Evolutionary conservation across 1,284 basidiomycete genomes (phyloP).

Genomic region (Sporisorium iseilematis-ciliati): DNA sequence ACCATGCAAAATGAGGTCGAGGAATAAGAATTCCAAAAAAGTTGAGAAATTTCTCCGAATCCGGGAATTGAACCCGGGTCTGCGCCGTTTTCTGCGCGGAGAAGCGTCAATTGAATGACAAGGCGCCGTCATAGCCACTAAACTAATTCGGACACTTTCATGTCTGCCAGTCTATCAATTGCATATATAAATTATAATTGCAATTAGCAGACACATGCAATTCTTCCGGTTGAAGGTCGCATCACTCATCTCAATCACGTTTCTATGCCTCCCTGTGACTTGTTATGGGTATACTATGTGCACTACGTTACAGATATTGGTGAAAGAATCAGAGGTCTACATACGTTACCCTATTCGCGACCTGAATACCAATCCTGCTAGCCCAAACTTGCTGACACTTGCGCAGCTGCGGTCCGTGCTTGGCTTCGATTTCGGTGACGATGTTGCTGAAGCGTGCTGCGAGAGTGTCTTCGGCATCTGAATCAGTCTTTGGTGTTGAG

Average conservation of each 20-base stretch:
- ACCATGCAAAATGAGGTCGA: not conserved
- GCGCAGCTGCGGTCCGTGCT: slow-evolving; percentile 21
- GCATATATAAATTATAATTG: slow-evolving; percentile 4
- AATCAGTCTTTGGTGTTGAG: not conserved
- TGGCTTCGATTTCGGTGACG: slow-evolving; percentile 14
- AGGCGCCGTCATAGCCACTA: slow-evolving; percentile 63
- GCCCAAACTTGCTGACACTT: slow-evolving; percentile 22
- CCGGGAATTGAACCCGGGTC: slow-evolving; percentile 63
- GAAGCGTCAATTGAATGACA: slow-evolving; percentile 53
- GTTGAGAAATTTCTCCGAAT: slow-evolving; percentile 35
- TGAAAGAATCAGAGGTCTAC: slow-evolving; percentile 15
- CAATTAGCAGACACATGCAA: too few species aligned
- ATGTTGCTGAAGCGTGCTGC: slow-evolving; percentile 9
- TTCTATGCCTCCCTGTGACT: not conserved
- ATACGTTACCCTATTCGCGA: slow-evolving; percentile 32
- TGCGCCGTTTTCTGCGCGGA: slow-evolving; percentile 49
- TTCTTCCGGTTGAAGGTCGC: not conserved
- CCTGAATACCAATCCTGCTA: slow-evolving; percentile 34
- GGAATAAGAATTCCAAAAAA: slow-evolving; percentile 11
- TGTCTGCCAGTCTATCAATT: not conserved
- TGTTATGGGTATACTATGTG: not conserved
- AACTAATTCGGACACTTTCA: slow-evolving; percentile 54
- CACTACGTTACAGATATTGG: not conserved
- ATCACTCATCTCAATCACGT: not conserved
- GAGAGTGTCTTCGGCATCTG: not conserved